Evolutionary conservation across 495 filamentous ascomycete genomes (phyloP).

Genomic region (Glutinoglossum americanum): DNA sequence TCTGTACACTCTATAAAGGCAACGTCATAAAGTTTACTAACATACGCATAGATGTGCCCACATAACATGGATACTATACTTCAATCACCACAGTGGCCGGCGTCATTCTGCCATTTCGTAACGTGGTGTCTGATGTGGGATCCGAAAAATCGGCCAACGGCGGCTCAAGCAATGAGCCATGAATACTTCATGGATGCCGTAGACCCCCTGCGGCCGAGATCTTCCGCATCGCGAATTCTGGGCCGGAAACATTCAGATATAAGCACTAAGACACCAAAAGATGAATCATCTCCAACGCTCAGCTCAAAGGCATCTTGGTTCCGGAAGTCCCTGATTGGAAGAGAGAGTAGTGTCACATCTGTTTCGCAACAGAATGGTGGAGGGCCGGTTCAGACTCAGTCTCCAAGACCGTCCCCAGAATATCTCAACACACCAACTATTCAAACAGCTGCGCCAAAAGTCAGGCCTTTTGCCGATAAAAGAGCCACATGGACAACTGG

Average conservation of each 20-base stretch:
- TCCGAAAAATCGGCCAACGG: conserved; percentile 83
- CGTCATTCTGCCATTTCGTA: conserved; percentile 72
- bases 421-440: conserved; percentile 7
- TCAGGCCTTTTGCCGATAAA: conserved; percentile 41
- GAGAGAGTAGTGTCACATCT: conserved; percentile 28
- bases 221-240: conserved; percentile 62
- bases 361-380: conserved; percentile 6
- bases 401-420: conserved; percentile 7
- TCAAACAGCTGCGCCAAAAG: conserved; percentile 33
- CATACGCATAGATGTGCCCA: conserved; percentile 59
- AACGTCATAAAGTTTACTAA: background rate
- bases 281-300: conserved; percentile 41
- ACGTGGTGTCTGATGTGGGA: conserved; percentile 99
- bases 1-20: conserved; percentile 9
- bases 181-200: conserved; percentile 94
- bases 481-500: conserved; percentile 75
- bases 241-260: conserved; percentile 56
- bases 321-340: conserved; percentile 68
- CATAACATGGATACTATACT: conserved; percentile 92
- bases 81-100: conserved; percentile 76
- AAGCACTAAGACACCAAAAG: conserved; percentile 28
- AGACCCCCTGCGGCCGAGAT: conserved; percentile 82
- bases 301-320: conserved; percentile 88
- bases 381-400: background rate
- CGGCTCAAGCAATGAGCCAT: conserved; percentile 73